Evolutionary conservation across 2,329 filamentous ascomycete genomes (phyloP).

Genomic region (Exophiala sp.): DNA sequence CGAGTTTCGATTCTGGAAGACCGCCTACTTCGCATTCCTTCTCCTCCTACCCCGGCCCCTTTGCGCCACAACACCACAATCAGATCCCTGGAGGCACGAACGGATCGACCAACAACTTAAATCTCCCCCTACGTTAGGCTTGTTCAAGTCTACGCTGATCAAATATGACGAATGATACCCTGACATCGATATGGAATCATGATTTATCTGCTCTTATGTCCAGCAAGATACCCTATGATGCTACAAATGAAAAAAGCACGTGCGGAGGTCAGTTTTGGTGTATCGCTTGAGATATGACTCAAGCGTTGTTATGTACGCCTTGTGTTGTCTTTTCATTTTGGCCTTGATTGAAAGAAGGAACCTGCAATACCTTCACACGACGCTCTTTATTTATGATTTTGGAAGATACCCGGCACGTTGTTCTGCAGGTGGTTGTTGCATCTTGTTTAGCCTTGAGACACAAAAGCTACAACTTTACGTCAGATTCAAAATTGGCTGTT

Average conservation of each 20-base stretch:
- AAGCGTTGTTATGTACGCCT: slow-evolving; percentile 9
- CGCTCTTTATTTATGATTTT: slow-evolving; percentile 14
- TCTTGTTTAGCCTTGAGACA: slow-evolving; percentile 2
- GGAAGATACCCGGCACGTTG: slow-evolving; percentile 21
- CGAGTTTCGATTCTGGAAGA: slow-evolving; percentile 85
- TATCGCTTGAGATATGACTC: slow-evolving; percentile 12
- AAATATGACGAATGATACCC: slow-evolving; percentile 27
- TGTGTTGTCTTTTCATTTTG: slow-evolving; percentile 4
- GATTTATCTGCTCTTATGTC: slow-evolving; percentile 27
- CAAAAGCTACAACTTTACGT: slow-evolving; percentile 7
- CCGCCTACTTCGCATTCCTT: slow-evolving; percentile 94
- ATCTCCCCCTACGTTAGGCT: slow-evolving; percentile 28
- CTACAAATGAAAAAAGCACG: slow-evolving; percentile 23
- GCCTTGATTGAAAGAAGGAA: neutral
- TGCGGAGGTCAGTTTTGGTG: slow-evolving; percentile 12
- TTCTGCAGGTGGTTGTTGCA: slow-evolving; percentile 11
- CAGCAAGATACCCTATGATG: slow-evolving; percentile 30
- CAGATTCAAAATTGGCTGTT: slow-evolving; percentile 7
- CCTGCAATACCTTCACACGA: slow-evolving; percentile 7
- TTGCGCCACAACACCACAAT: slow-evolving; percentile 65
- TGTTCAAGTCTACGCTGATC: slow-evolving; percentile 21
- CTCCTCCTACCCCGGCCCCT: slow-evolving; percentile 89
- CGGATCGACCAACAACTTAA: slow-evolving; percentile 26
- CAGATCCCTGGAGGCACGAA: slow-evolving; percentile 17
- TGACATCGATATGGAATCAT: slow-evolving; percentile 26